Conservation (phyloP, 805 yeast species). For the Candida vartiovaarae region DNA sequence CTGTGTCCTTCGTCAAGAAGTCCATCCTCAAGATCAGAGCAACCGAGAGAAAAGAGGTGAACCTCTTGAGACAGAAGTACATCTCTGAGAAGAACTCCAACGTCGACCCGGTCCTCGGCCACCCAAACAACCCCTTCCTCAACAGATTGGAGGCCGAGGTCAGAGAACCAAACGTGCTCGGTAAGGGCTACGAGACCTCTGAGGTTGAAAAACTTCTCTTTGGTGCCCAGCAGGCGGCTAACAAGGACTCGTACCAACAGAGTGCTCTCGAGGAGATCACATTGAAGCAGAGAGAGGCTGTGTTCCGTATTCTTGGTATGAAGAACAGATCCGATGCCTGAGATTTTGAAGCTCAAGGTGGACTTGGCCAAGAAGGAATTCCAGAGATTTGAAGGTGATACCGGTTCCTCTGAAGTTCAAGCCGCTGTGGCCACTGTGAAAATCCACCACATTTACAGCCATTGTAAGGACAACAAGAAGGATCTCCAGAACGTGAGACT, state of each 20-base stretch:
- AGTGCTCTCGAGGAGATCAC: conserved; percentile 31
- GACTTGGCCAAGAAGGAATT: conserved; percentile 72
- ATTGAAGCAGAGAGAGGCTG: conserved; percentile 56
- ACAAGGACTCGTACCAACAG: conserved; percentile 26
- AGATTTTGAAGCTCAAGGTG: conserved; percentile 50
- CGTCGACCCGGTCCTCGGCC: conserved; percentile 81
- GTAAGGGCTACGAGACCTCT: conserved; percentile 47
- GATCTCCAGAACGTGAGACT: conserved; percentile 65
- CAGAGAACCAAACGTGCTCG: conserved; percentile 56
- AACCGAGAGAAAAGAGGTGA: conserved; percentile 20
- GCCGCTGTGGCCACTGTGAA: conserved; percentile 84
- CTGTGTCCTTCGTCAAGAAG: conserved; percentile 10
- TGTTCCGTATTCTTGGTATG: conserved; percentile 65
- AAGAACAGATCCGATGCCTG: conserved; percentile 60
- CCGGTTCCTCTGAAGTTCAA: conserved; percentile 93
- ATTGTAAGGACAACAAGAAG: conserved; percentile 60
- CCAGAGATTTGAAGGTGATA: conserved; percentile 78
- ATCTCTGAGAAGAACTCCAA: conserved; percentile 18
- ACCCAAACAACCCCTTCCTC: conserved; percentile 57
- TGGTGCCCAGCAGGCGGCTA: conserved; percentile 58
- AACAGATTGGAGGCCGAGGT: conserved; percentile 59
- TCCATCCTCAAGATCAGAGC: conserved; percentile 21
- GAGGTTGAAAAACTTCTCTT: conserved; percentile 72
- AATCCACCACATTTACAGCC: conserved; percentile 72
- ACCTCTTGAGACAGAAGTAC: conserved; percentile 22